Conservation (phyloP, 352 stramenopile species). For the Plasmopara viticola region DNA sequence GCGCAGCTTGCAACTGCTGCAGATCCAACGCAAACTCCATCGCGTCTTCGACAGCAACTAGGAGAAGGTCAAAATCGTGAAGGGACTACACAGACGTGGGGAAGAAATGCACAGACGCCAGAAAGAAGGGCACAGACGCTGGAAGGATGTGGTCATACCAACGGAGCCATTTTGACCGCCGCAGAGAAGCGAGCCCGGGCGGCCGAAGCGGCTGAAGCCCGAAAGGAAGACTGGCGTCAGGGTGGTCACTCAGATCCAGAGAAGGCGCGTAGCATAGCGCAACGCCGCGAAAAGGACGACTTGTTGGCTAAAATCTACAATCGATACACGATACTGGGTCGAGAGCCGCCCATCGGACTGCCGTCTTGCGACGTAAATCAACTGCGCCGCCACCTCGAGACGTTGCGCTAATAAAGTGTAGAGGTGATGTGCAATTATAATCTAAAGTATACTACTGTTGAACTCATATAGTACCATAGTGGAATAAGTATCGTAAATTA, state of each 20-base stretch:
- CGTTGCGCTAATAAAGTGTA: slow-evolving; percentile 31
- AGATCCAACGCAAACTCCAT: slow-evolving; percentile 6
- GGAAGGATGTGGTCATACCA: slow-evolving; percentile 7
- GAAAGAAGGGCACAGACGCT: slow-evolving; percentile 3
- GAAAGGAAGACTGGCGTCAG: slow-evolving; percentile 72
- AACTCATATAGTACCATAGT: no score
- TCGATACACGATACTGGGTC: slow-evolving; percentile 62
- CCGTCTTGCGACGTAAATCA: slow-evolving; percentile 72
- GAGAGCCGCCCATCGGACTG: slow-evolving; percentile 76
- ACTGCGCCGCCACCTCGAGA: slow-evolving; percentile 70
- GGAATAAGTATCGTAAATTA: no score
- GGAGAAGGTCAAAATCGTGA: no score
- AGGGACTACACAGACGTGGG: no score
- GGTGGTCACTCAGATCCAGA: slow-evolving; percentile 52
- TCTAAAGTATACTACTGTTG: no score
- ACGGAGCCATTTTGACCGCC: slow-evolving; percentile 34
- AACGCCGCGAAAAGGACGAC: slow-evolving; percentile 80
- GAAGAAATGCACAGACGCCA: no score
- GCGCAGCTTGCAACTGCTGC: slow-evolving; percentile 30
- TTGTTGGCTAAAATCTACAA: slow-evolving; percentile 78
- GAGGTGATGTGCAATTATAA: no score
- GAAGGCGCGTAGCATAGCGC: slow-evolving; percentile 53
- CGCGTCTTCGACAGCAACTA: background rate
- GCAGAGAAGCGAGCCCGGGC: slow-evolving; percentile 61
- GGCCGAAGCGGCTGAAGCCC: slow-evolving; percentile 59